Evolutionary conservation across 1,139 yeast species (phyloP).

Genomic region (Trichomonascaceae sp.): DNA sequence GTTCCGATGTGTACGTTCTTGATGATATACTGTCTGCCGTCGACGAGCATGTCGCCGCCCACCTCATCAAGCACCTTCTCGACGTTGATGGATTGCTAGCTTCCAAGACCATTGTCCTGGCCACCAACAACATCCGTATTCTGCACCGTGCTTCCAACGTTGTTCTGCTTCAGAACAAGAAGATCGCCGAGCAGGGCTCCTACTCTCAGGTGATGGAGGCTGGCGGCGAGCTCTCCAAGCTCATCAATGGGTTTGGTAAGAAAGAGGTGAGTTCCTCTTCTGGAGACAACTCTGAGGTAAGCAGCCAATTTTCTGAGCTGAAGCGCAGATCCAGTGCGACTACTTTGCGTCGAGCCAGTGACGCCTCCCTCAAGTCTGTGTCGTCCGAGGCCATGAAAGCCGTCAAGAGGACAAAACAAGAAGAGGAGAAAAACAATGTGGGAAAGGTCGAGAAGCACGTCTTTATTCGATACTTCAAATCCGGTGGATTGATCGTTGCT

Average conservation of each 20-base stretch:
- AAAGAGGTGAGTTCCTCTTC: too few species aligned
- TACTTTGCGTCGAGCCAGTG: slow-evolving; percentile 57
- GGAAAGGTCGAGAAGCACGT: slow-evolving; percentile 31
- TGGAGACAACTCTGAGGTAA: too few species aligned
- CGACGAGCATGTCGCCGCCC: slow-evolving; percentile 72
- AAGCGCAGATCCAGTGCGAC: slow-evolving; percentile 14
- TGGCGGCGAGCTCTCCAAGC: slow-evolving; percentile 15
- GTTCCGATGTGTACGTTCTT: slow-evolving; percentile 67
- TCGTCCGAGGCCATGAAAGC: slow-evolving; percentile 18
- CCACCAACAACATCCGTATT: slow-evolving; percentile 70
- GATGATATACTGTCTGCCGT: slow-evolving; percentile 80
- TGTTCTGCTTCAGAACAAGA: slow-evolving; percentile 42
- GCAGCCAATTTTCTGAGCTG: too few species aligned
- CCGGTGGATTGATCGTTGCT: slow-evolving; percentile 70
- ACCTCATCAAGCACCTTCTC: slow-evolving; percentile 46
- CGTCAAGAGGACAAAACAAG: slow-evolving; percentile 10
- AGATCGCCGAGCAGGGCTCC: slow-evolving; percentile 34
- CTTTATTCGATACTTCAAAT: slow-evolving; percentile 67
- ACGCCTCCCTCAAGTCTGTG: slow-evolving; percentile 36
- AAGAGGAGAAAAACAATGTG: slow-evolving; percentile 9
- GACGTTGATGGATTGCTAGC: slow-evolving; percentile 46
- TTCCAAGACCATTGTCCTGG: slow-evolving; percentile 60
- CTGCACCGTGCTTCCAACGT: slow-evolving; percentile 54
- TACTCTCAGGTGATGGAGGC: slow-evolving; percentile 16
- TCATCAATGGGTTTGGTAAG: slow-evolving; percentile 27